Evolutionary conservation across 2,329 filamentous ascomycete genomes (phyloP).

Genomic region (Pestalotiopsis sp.): DNA sequence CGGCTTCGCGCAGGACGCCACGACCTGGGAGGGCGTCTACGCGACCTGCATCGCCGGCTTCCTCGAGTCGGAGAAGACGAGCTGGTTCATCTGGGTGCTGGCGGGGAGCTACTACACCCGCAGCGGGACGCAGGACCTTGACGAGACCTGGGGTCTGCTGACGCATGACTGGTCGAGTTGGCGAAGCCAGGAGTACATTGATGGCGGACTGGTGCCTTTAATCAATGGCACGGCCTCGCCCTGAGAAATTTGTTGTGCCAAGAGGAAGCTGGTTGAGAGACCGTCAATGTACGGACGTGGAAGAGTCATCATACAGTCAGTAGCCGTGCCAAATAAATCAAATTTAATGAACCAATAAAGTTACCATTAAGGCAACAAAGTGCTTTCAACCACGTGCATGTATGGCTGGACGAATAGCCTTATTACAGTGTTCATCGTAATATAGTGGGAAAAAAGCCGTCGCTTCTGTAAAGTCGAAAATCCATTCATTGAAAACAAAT

Average conservation of each 20-base stretch:
- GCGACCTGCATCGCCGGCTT: slow-evolving; percentile 51
- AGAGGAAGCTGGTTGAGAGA: neutral
- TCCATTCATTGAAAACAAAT: too few relatives aligned
- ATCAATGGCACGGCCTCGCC: slow-evolving; percentile 27
- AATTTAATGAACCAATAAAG: too few relatives aligned
- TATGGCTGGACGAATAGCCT: too few relatives aligned
- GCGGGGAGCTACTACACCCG: slow-evolving; percentile 59
- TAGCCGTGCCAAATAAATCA: too few relatives aligned
- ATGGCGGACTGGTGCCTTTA: slow-evolving; percentile 40
- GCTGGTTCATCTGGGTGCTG: slow-evolving; percentile 62
- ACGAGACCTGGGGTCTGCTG: slow-evolving; percentile 58
- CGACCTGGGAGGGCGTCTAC: slow-evolving; percentile 49
- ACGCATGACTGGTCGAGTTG: slow-evolving; percentile 55
- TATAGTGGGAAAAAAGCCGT: too few relatives aligned
- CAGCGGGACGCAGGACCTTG: slow-evolving; percentile 51
- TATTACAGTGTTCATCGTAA: too few relatives aligned
- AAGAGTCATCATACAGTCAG: neutral
- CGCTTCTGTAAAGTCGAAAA: too few relatives aligned
- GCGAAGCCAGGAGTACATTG: slow-evolving; percentile 44
- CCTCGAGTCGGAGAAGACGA: slow-evolving; percentile 46
- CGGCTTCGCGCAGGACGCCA: slow-evolving; percentile 50
- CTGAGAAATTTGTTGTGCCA: neutral
- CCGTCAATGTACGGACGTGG: neutral
- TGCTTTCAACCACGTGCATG: too few relatives aligned
- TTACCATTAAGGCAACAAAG: too few relatives aligned